phyloP scores from a whole-genome alignment of 2,329 filamentous ascomycete genomes.

The Claviceps maximensis region DNA sequence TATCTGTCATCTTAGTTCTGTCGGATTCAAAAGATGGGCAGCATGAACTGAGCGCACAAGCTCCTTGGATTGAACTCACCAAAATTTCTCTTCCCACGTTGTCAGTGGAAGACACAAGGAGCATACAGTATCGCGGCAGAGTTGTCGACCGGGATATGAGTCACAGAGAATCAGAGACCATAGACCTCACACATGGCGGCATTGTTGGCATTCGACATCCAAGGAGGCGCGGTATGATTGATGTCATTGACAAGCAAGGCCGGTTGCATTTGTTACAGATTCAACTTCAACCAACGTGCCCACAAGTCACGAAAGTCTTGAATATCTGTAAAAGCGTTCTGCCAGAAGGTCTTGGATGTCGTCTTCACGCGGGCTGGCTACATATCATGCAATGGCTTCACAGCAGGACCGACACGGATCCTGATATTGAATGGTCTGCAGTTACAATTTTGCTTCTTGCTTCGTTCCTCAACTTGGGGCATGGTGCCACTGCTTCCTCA shows the following conservation, averaged over 20 bases:
- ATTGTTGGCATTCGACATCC: slow-evolving; percentile 44
- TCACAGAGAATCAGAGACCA: slow-evolving; percentile 30
- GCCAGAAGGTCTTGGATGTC: slow-evolving; percentile 44
- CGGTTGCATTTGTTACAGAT: slow-evolving; percentile 54
- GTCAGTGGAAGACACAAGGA: slow-evolving; percentile 44
- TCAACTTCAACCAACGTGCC: slow-evolving; percentile 49
- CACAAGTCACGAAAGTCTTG: slow-evolving; percentile 48
- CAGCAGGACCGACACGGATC: slow-evolving; percentile 29
- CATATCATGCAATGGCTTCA: slow-evolving; percentile 58
- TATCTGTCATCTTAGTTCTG: slow-evolving; percentile 57
- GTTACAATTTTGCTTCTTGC: slow-evolving; percentile 50
- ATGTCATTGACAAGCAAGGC: slow-evolving; percentile 50
- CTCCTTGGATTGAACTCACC: slow-evolving; percentile 61
- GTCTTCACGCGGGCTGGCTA: slow-evolving; percentile 58
- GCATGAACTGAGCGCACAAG: slow-evolving; percentile 57
- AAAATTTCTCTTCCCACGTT: slow-evolving; percentile 51
- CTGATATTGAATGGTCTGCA: slow-evolving; percentile 56
- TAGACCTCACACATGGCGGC: slow-evolving; percentile 32
- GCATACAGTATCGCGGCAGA: slow-evolving; percentile 42
- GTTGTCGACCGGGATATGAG: slow-evolving; percentile 38
- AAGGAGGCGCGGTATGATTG: slow-evolving; percentile 46
- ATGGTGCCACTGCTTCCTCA: slow-evolving; percentile 15
- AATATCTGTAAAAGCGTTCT: slow-evolving; percentile 51
- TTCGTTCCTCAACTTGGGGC: slow-evolving; percentile 47
- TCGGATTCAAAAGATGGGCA: slow-evolving; percentile 51